phyloP scores from a whole-genome alignment of 2,329 filamentous ascomycete species.

The Arachnomyces sp. region DNA sequence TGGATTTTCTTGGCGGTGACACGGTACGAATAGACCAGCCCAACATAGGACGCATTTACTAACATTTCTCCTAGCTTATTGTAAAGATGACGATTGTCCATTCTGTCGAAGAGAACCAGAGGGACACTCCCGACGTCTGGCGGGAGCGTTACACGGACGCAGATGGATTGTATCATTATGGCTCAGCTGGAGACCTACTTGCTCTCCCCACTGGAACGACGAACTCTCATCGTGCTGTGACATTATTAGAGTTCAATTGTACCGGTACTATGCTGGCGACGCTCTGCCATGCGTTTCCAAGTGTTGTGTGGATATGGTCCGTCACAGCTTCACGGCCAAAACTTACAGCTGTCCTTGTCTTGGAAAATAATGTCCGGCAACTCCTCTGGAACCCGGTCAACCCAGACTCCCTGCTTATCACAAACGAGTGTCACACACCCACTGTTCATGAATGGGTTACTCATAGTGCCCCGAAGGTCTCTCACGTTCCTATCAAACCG shows the following conservation, averaged over 20 bases:
- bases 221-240: conserved; percentile 27
- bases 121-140: conserved; percentile 27
- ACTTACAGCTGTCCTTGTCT: conserved; percentile 31
- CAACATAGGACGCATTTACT: background rate
- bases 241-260: conserved; percentile 32
- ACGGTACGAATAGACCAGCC: conserved; percentile 27
- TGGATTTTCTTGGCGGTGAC: conserved; percentile 39
- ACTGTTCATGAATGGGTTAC: too few relatives aligned
- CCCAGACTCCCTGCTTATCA: too few relatives aligned
- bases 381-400: conserved; percentile 29
- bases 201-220: conserved; percentile 24
- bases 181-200: conserved; percentile 31
- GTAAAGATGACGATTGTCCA: conserved; percentile 26
- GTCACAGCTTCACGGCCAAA: conserved; percentile 19
- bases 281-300: conserved; percentile 31
- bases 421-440: too few relatives aligned
- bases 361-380: conserved; percentile 34
- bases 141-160: conserved; percentile 23
- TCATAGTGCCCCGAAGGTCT: too few relatives aligned
- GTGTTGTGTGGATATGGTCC: conserved; percentile 40
- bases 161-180: conserved; percentile 27
- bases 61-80: conserved; percentile 6
- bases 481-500: too few relatives aligned
- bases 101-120: conserved; percentile 25
- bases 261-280: conserved; percentile 31